Evolutionary conservation across 495 filamentous ascomycete genomes (phyloP).

Genomic region (Aspergillus bertholletiae): DNA sequence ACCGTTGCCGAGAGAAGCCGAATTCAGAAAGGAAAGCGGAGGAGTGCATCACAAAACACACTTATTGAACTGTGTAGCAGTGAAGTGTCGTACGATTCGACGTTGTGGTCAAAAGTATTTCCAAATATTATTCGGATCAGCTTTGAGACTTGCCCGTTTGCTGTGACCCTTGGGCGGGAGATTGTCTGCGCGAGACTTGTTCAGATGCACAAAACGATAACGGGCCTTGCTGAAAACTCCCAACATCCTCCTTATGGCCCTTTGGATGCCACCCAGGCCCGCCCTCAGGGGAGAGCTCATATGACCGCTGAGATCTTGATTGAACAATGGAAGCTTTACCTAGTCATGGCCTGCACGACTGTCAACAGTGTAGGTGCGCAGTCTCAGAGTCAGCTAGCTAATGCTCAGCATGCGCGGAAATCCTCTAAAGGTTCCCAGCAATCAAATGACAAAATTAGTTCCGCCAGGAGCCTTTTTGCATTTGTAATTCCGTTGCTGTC

Average conservation of each 20-base stretch:
- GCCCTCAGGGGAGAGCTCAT: constrained; percentile 53
- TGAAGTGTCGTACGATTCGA: constrained; percentile 90
- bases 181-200: constrained; percentile 86
- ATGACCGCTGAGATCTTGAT: constrained; percentile 83
- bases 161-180: constrained; percentile 84
- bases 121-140: constrained; percentile 91
- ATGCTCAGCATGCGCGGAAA: constrained; percentile 80
- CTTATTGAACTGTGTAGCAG: constrained; percentile 93
- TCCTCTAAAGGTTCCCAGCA: constrained; percentile 68
- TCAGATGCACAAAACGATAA: constrained; percentile 85
- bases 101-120: constrained; percentile 96
- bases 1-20: constrained; percentile 90
- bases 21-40: constrained; percentile 84
- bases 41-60: constrained; percentile 77
- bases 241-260: constrained; percentile 57
- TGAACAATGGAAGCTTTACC: constrained; percentile 98
- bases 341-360: constrained; percentile 95
- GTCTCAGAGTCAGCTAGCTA: constrained; percentile 52
- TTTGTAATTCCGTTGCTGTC: constrained; percentile 85
- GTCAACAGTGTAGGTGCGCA: constrained; percentile 77
- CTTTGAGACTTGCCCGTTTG: constrained; percentile 85
- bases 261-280: constrained; percentile 47
- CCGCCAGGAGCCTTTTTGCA: constrained; percentile 82
- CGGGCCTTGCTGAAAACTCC: constrained; percentile 68
- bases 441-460: constrained; percentile 77